Percentiles rank a stretch among this genome's conserved stretches.
Evolutionary conservation across 352 stramenopile species (phyloP).

Genomic region (Phytophthora ohioensis): DNA sequence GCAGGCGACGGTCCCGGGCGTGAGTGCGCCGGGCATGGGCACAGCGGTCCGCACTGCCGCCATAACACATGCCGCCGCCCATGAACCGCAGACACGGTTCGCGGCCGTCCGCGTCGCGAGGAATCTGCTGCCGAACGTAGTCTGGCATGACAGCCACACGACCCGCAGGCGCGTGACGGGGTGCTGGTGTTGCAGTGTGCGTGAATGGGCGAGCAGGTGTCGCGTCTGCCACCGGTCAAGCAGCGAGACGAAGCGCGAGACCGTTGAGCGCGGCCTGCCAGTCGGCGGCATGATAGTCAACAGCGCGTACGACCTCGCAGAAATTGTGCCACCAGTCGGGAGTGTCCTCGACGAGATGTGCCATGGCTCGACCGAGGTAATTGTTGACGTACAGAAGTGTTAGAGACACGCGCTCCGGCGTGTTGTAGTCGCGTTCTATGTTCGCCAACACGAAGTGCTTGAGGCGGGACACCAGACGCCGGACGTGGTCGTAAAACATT

Average conservation of each 20-base stretch:
- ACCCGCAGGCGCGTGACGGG: neutral
- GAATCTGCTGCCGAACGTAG: neutral
- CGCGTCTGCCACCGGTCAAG: neutral
- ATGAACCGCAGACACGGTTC: constrained; percentile 1
- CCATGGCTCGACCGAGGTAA: neutral
- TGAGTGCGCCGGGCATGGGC: neutral
- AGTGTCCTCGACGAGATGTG: constrained; percentile 6
- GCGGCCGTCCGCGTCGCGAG: neutral
- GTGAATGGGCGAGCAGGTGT: neutral
- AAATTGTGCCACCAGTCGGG: constrained; percentile 7
- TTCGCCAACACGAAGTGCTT: constrained; percentile 5
- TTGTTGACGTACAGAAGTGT: constrained; percentile 7
- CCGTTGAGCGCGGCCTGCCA: constrained; percentile 4
- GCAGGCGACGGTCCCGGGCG: neutral
- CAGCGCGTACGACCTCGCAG: constrained; percentile 3
- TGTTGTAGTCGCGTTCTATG: constrained; percentile 7
- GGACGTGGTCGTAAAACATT: constrained; percentile 1
- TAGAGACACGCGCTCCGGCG: neutral
- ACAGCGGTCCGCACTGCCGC: no score
- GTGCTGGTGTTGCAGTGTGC: neutral
- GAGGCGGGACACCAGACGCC: neutral
- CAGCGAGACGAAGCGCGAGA: neutral
- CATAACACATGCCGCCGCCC: neutral
- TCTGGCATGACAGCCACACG: neutral
- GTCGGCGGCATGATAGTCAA: constrained; percentile 3